Base-by-base conservation (phyloP, 2,329 filamentous ascomycete species). In the Diplodia seriata region DNA sequence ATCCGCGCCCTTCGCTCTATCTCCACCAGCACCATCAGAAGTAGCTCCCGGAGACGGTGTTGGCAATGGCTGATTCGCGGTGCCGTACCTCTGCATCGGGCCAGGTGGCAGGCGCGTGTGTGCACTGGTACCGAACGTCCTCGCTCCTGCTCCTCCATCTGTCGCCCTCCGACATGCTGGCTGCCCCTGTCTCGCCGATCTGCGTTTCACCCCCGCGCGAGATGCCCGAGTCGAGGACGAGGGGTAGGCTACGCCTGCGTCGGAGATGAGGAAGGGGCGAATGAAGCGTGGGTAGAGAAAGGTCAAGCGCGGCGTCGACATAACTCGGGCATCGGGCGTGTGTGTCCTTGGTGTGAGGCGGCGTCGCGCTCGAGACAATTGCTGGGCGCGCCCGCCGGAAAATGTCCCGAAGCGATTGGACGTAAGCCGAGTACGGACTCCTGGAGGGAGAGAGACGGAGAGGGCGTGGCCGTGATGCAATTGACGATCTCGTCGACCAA, bases 211-310 rank as follows among this genome's bases (percentile, higher is more conserved):
- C 15, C 47, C 50, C 33, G 29, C 36, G 49, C 59, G 20, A 38
- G 23, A 40, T 40, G 31, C 47, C 26, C 31, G 33, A 8, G 61
- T 31, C 9, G 62, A 43, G 33, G 49, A n/a, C 12, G 40, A 40
- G 4, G 62, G 8, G 15, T 9, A 23, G 36, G 33, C 8, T 38
- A 6, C 47, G 18, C 47, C 47, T 12, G 29, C 51, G 23, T 54
- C 62, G 50, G 62, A 54, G 50, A 55, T 54, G 62, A 66, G 51
- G 36, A 74, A 70, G 1, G 79, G 74, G 56, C 76, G 77, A 63
- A 78, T 82, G 55, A 84, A 74, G 72, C 80, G 78, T 0, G 82
- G 82, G 78, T 81, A 84, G 51, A 84, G 75, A 71, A 83, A 83
- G 31, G 80, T 79, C 55, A 84, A 73, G 53, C 79, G 79, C 15